Base-by-base conservation (phyloP, 2,329 filamentous ascomycete genomes). In the Fusarium setosum region DNA sequence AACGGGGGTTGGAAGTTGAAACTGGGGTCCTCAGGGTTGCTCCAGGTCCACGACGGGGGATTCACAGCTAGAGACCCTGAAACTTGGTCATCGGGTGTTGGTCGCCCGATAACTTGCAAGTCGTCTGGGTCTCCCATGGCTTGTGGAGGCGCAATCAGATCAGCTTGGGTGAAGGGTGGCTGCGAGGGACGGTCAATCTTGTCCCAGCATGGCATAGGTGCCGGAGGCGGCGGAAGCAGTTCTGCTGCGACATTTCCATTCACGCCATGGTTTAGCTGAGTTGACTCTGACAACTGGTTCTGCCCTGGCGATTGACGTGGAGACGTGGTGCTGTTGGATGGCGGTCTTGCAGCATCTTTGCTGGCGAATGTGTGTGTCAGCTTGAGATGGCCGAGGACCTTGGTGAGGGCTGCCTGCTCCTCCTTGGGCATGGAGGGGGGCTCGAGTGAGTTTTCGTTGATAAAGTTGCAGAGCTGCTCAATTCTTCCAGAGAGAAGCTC, bases 371-470 rank as follows among this genome's bases (percentile, higher is more conserved):
- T 54, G 52, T 61, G 63, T 17, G 44, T 56, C 32, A 65, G 49
- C 34, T 58, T 65, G 7, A 65, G 50, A 50, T 63, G 59, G 5
- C 44, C 59, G 8, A 69, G 44, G 3, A 67, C 64, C 29, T 65
- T 67, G 5, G 56, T 51, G 31, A 69, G 47, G 6, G 59, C 42
- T 5, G 17, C 47, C 32, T 63, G 64, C 11, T 70, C 69, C 17
- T 70, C 64, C 23, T 59, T 53, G 15, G 56, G 32, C 79, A 81
- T 81, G 0, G 67, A 61, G 1, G 79, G 79, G 3, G 76, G 75
- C 26, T 77, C 71, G 4, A 81, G 68, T 4, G 77, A 77, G 63
- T 79, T 71, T 17, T 80, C 76, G 41, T 74, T 62, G n/a, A 81
- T 81, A 26, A 80, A 81, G 21, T 78, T 75, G 35, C 54, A 59